phyloP scores from a whole-genome alignment of 2,329 filamentous ascomycete species.

The Stagonosporopsis chrysanthemi region DNA sequence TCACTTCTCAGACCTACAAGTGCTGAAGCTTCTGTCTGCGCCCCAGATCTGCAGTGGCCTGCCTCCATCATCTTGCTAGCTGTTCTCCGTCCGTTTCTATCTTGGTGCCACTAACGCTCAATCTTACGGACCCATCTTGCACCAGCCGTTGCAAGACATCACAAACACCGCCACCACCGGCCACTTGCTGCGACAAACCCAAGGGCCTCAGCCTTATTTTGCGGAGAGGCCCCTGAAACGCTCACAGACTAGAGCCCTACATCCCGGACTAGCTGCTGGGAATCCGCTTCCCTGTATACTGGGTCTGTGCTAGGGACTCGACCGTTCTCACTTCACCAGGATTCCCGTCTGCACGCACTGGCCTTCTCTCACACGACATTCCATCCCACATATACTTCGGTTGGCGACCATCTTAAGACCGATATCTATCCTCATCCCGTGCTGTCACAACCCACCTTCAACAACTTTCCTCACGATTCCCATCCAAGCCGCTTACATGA shows the following conservation, averaged over 20 bases:
- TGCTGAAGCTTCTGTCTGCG: conserved; percentile 36
- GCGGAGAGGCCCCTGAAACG: conserved; percentile 41
- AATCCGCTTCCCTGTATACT: conserved; percentile 37
- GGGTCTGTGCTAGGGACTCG: conserved; percentile 42
- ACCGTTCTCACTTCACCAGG: conserved; percentile 38
- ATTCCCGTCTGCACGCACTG: conserved; percentile 40
- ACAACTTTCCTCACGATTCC: conserved; percentile 6
- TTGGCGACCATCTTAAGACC: conserved; percentile 27
- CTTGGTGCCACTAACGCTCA: conserved; percentile 39
- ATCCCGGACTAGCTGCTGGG: conserved; percentile 41
- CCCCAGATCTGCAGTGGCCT: conserved; percentile 36
- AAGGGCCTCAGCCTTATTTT: conserved; percentile 48
- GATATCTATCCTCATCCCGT: conserved; percentile 18
- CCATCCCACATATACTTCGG: conserved; percentile 36
- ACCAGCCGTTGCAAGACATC: conserved; percentile 44
- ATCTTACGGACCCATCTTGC: conserved; percentile 39
- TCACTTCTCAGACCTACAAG: conserved; percentile 33
- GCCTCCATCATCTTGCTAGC: conserved; percentile 18
- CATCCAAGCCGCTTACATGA: conserved; percentile 28
- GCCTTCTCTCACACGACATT: conserved; percentile 39
- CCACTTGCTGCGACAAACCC: conserved; percentile 40
- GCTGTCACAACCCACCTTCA: conserved; percentile 19
- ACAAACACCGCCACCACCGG: conserved; percentile 47
- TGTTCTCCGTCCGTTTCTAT: conserved; percentile 31
- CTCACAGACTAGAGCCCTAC: conserved; percentile 43